phyloP scores from a whole-genome alignment of 2,329 filamentous ascomycete genomes.

The Chaetomiaceae sp. region DNA sequence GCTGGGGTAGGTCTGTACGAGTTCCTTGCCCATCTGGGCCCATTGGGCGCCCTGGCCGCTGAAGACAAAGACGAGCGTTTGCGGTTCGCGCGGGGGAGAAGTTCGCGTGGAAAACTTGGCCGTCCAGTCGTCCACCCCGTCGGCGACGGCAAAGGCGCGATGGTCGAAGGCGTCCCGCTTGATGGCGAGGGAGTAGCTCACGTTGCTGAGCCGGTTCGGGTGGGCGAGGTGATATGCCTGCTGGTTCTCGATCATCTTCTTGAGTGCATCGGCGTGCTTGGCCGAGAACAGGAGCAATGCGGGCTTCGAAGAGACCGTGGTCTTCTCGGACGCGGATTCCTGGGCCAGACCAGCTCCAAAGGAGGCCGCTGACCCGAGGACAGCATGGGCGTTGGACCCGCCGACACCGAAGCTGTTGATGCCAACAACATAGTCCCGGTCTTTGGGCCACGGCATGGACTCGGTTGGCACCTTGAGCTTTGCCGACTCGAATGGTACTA shows the following conservation, averaged over 20 bases:
- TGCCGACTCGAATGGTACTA: slow-evolving; percentile 30
- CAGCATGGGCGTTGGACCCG: slow-evolving; percentile 34
- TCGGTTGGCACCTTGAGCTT: slow-evolving; percentile 39
- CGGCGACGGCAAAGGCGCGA: slow-evolving; percentile 36
- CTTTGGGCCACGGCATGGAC: slow-evolving; percentile 33
- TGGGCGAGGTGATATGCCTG: slow-evolving; percentile 29
- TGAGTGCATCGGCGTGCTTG: slow-evolving; percentile 16
- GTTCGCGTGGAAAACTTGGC: background rate
- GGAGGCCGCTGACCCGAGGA: no score
- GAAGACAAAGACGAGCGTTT: slow-evolving; percentile 29
- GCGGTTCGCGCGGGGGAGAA: background rate
- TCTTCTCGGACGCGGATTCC: no score
- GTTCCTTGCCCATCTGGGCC: slow-evolving; percentile 33
- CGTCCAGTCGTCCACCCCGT: no score
- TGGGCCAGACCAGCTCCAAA: no score
- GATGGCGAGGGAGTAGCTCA: slow-evolving; percentile 42
- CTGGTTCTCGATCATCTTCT: no score
- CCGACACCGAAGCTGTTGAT: slow-evolving; percentile 43
- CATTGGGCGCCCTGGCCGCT: slow-evolving; percentile 37
- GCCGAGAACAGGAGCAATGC: slow-evolving; percentile 39
- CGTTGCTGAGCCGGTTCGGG: slow-evolving; percentile 37
- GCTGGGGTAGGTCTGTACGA: slow-evolving; percentile 22
- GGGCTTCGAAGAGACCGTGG: no score
- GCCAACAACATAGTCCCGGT: slow-evolving; percentile 40
- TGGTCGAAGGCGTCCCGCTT: slow-evolving; percentile 39